Evolutionary conservation across 164 flowering plant genomes (phyloP).

Genomic region (Magnolia sinica): DNA sequence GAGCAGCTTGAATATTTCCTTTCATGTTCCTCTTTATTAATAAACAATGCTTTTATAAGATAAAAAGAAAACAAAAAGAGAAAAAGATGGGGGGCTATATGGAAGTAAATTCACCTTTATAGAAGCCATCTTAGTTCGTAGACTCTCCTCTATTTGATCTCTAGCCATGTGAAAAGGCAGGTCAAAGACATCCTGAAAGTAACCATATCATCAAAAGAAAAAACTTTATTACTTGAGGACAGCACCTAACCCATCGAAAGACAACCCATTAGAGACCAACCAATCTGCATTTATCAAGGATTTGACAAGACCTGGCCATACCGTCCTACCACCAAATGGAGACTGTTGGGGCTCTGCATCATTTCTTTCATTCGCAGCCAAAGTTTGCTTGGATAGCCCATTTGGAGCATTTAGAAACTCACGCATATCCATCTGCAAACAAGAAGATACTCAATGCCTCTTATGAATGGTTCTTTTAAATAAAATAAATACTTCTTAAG

Average conservation of each 20-base stretch:
- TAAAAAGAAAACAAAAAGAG: background rate
- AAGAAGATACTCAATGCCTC: background rate
- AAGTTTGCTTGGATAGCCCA: conserved; percentile 65
- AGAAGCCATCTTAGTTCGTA: conserved; percentile 84
- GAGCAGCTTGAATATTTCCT: background rate
- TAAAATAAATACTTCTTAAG: background rate
- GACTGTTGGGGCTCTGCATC: conserved; percentile 70
- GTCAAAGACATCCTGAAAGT: conserved; percentile 89
- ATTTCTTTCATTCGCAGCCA: conserved; percentile 42
- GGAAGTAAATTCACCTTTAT: conserved; percentile 59
- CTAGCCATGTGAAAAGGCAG: conserved; percentile 95
- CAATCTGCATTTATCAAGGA: conserved; percentile 7
- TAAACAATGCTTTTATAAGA: background rate
- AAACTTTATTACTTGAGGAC: background rate
- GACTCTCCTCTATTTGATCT: conserved; percentile 93
- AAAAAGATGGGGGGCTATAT: background rate
- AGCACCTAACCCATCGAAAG: background rate
- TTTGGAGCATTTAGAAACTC: conserved; percentile 92
- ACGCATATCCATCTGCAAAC: conserved; percentile 81
- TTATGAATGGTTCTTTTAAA: background rate
- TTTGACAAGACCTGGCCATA: conserved; percentile 23
- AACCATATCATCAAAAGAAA: background rate
- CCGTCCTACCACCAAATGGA: conserved; percentile 92
- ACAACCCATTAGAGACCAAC: conserved; percentile 2
- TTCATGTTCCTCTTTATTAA: background rate